These are phyloP conservation scores for Catenaria anguillulae DNA, from an alignment of 371 early-diverging fungal species.

Conservation along the genomic window DNA sequence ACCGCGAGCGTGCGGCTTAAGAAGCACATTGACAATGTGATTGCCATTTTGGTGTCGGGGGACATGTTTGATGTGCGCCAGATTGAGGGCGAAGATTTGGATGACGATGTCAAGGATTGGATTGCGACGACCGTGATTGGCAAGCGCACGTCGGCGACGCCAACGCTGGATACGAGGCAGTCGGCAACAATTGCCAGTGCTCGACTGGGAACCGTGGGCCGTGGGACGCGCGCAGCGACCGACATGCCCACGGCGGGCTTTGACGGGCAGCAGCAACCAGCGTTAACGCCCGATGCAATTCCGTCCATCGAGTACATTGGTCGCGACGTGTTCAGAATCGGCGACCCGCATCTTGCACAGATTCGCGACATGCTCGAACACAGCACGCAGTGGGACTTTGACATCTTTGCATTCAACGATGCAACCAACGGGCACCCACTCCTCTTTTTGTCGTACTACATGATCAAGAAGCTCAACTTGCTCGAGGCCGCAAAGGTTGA, in stretches of 20 bases:
- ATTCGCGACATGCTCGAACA: conserved; percentile 11
- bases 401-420: conserved; percentile 22
- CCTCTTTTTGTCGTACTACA: background rate
- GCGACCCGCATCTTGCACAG: background rate
- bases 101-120: conserved; percentile 1
- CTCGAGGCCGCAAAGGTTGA: background rate
- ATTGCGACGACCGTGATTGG: background rate
- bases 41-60: background rate
- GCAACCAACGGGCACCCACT: conserved; percentile 18
- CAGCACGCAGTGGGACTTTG: conserved; percentile 27
- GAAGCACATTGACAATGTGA: background rate
- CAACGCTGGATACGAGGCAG: background rate
- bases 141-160: background rate
- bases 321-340: background rate
- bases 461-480: conserved; percentile 6
- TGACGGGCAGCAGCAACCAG: too few species aligned
- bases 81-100: background rate
- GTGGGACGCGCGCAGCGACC: background rate
- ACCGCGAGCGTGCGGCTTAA: background rate
- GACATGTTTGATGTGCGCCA: background rate
- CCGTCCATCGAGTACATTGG: background rate
- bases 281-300: background rate
- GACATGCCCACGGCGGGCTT: background rate
- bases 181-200: background rate
- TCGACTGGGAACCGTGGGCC: background rate